phyloP scores from a whole-genome alignment of 202 grass and related monocot genomes.

The Eragrostis tef region DNA sequence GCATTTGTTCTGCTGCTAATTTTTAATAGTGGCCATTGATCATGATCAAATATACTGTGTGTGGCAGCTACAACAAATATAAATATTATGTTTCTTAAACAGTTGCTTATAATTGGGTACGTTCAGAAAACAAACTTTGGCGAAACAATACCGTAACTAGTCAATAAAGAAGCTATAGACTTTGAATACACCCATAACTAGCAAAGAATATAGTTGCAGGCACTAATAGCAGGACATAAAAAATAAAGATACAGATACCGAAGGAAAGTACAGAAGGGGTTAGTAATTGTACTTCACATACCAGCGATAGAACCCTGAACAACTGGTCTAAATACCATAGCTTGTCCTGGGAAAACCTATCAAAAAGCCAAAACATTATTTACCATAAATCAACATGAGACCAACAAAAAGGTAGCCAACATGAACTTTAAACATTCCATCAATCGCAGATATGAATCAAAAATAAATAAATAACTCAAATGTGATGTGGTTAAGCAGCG shows the following conservation, averaged over 20 bases:
- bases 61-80: neutral
- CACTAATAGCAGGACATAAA: neutral
- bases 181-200: neutral
- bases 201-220: neutral
- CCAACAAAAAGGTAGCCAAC: conserved; percentile 1
- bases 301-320: conserved; percentile 97
- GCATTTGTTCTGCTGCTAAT: neutral
- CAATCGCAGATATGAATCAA: conserved; percentile 19
- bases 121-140: conserved; percentile 10
- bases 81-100: neutral
- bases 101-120: neutral
- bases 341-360: conserved; percentile 96
- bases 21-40: neutral
- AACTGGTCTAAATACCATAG: conserved; percentile 97
- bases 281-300: conserved; percentile 53
- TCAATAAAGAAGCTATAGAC: neutral
- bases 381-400: conserved; percentile 28
- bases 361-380: conserved; percentile 38
- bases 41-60: neutral
- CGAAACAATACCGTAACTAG: neutral
- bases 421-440: conserved; percentile 29
- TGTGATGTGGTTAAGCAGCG: conserved; percentile 19
- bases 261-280: neutral
- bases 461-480: conserved; percentile 19
- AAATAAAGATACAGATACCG: neutral